Evolutionary conservation across 768 basidiomycete species (phyloP).

Genomic region (Russula ochroleuca): DNA sequence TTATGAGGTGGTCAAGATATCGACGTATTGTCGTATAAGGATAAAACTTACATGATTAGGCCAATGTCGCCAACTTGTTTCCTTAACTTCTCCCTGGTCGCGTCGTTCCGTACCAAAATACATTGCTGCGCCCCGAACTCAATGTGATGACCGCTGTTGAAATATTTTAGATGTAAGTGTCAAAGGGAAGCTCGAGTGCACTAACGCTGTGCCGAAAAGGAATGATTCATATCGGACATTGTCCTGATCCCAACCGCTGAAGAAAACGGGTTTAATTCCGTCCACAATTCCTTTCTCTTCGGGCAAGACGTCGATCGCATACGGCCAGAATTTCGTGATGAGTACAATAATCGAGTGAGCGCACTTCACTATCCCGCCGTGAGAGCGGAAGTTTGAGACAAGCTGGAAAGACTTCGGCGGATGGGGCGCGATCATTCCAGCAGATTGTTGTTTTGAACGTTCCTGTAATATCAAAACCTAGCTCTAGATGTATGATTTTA

Average conservation of each 20-base stretch:
- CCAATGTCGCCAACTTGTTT: constrained; percentile 32
- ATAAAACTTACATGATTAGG: constrained; percentile 19
- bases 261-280: constrained; percentile 33
- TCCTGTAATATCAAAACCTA: not conserved
- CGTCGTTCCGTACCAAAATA: constrained; percentile 37
- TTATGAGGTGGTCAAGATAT: not conserved
- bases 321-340: constrained; percentile 33
- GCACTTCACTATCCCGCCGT: constrained; percentile 36
- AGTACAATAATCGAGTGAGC: constrained; percentile 35
- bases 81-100: constrained; percentile 31
- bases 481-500: not conserved
- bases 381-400: constrained; percentile 36
- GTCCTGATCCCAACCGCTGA: constrained; percentile 31
- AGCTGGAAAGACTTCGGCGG: constrained; percentile 34
- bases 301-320: constrained; percentile 34
- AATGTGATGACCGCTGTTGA: constrained; percentile 25
- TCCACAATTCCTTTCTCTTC: constrained; percentile 35
- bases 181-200: not conserved
- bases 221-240: constrained; percentile 36
- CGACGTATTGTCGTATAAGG: not conserved
- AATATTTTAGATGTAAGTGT: constrained; percentile 5
- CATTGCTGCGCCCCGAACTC: constrained; percentile 35
- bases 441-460: constrained; percentile 4
- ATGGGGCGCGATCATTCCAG: not conserved
- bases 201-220: constrained; percentile 34